phyloP scores from a whole-genome alignment of 106 monocot genomes.

The Dactylorhiza incarnata region DNA sequence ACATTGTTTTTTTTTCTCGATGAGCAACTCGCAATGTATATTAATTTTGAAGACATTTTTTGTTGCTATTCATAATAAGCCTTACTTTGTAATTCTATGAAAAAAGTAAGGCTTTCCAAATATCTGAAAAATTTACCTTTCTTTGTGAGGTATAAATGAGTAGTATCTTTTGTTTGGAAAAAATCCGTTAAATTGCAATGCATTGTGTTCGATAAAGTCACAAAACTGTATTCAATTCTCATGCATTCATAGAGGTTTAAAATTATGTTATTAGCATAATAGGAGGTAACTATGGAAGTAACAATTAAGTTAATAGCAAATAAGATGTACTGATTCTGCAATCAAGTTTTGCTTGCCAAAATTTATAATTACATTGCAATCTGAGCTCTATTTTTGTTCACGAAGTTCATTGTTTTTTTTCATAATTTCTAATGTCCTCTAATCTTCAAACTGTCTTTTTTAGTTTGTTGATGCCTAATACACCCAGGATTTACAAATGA shows the following conservation, averaged over 20 bases:
- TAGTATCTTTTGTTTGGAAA: too few species aligned
- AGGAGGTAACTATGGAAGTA: not conserved
- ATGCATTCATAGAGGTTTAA: slow-evolving; percentile 1
- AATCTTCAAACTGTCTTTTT: not conserved
- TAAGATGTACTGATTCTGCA: not conserved
- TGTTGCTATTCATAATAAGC: too few species aligned
- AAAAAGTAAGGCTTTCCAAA: too few species aligned
- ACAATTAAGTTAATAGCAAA: not conserved
- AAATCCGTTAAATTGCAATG: too few species aligned
- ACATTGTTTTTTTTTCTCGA: too few species aligned
- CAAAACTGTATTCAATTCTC: not conserved
- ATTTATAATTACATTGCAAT: not conserved
- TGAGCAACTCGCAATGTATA: too few species aligned
- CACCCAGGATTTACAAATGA: not conserved
- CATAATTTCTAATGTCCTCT: not conserved
- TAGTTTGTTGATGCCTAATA: not conserved
- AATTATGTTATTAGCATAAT: not conserved
- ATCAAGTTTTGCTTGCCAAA: not conserved
- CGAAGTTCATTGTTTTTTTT: not conserved
- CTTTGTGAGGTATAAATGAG: too few species aligned
- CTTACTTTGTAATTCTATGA: too few species aligned
- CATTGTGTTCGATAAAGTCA: not conserved
- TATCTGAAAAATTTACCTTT: too few species aligned
- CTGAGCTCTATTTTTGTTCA: not conserved
- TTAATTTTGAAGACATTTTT: too few species aligned